Conservation (phyloP, 768 basidiomycete genomes). For the Clathrus columnatus region DNA sequence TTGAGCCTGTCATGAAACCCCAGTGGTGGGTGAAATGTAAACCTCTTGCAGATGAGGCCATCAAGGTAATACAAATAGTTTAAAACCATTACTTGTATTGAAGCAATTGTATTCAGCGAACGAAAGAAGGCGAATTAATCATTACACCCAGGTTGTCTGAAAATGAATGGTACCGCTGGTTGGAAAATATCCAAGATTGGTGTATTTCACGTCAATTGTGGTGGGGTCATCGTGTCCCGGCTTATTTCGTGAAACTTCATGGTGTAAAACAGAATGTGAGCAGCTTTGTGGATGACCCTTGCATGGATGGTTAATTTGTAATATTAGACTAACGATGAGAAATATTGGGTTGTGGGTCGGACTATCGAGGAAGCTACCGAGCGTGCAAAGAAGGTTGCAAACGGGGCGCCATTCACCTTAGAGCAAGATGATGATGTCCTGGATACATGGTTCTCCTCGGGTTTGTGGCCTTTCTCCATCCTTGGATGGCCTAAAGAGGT, state of each 20-base stretch:
- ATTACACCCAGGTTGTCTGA: slow-evolving; percentile 84
- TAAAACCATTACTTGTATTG: neutral
- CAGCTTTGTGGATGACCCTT: neutral
- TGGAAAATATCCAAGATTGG: slow-evolving; percentile 96
- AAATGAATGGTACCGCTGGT: slow-evolving; percentile 93
- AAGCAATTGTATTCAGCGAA: slow-evolving; percentile 47
- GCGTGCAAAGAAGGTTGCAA: slow-evolving; percentile 62
- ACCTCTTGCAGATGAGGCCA: slow-evolving; percentile 81
- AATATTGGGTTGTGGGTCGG: slow-evolving; percentile 89
- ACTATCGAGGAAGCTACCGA: slow-evolving; percentile 66
- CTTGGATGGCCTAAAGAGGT: slow-evolving; percentile 97
- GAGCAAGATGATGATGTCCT: slow-evolving; percentile 96
- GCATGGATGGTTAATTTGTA: neutral
- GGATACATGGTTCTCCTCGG: slow-evolving; percentile 99
- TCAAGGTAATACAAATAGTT: slow-evolving; percentile 46
- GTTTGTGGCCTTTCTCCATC: slow-evolving; percentile 94
- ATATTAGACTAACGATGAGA: slow-evolving; percentile 52
- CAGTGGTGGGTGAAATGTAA: slow-evolving; percentile 99
- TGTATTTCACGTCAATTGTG: slow-evolving; percentile 97
- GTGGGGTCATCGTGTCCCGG: slow-evolving; percentile 98
- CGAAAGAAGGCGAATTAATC: slow-evolving; percentile 73
- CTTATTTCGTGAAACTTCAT: slow-evolving; percentile 84
- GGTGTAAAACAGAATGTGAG: slow-evolving; percentile 61
- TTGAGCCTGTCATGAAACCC: slow-evolving; percentile 91
- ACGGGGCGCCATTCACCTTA: slow-evolving; percentile 58